Base-by-base conservation (phyloP, 2,329 filamentous ascomycete genomes). In the Colletotrichum musicola region DNA sequence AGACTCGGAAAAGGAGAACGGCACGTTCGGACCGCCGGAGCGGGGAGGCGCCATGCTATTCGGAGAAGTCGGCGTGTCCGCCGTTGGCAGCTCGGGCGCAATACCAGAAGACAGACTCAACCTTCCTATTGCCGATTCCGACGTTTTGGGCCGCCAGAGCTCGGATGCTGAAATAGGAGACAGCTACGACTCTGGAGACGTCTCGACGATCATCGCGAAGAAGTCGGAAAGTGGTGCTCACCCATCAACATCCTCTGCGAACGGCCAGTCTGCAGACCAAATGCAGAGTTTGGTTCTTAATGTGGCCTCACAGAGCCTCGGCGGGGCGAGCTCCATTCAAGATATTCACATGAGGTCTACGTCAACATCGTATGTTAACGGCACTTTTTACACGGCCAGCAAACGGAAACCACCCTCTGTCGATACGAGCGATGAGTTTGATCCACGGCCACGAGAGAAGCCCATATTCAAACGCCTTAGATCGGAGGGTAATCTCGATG, bases 1-100 rank as follows among this genome's bases (percentile, higher is more conserved):
- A 72, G 91, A 94, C 68, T 93, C 92, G 4, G 93, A 95, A 77
- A 94, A 94, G 74, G 92, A 95, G 77, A 95, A 93, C 7, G 87
- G 88, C 57, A 91, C 92, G 78, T 89, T 92, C 54, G 90, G 89
- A 80, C 89, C 54, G 22, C 55, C 77, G 49, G 76, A 71, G 20
- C 72, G 74, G 13, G 79, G 78, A 3, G 61, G 54, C 2, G 82
- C 78, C 3, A 81, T 81, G 10, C 76, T 89, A 2, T 89, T 88
- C 74, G 87, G 87, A 2, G 87, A 89, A 69, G 84, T 89, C 6
- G 83, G 83, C 18, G 78, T 79, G 18, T 89, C 86, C 4, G 86
- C 83, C 0, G 77, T 88, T 18, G 85, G 85, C 13, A 88, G 84
- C 73, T 86, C 85, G 7, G 86, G 85, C 6, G 84, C 77, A 10